Base-by-base conservation (phyloP, 352 stramenopile genomes). In the Lagenidium giganteum region DNA sequence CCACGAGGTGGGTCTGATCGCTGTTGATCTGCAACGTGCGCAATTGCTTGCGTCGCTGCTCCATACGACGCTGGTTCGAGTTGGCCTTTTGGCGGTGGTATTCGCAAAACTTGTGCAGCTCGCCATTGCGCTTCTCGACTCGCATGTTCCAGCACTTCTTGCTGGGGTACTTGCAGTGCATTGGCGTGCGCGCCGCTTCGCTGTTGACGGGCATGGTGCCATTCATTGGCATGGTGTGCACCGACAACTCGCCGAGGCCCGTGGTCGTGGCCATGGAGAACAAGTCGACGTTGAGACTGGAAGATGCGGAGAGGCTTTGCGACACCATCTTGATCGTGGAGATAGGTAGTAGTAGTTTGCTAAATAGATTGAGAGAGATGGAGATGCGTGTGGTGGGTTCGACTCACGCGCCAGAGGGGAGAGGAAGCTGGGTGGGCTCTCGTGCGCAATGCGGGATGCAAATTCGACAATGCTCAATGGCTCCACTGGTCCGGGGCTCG, bases 101-200 rank as follows among this genome's bases (percentile, higher is more conserved):
- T 52, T 91, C 76, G 56, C 79, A 91, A 38, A 91, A 86, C 59
- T 87, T 88, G 67, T 91, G 79, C 47, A 89, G 61, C 61, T 87
- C 74, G 33, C 79, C 79, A 35, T 89, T 91, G 57, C 76, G 71
- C 57, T 91, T 91, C 51, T 83, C 68, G 2, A 87, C 76, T 43
- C 76, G 79, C 58, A 62, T 67, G 51, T 78, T 87, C 64, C 66
- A 86, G 69, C 79, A 91, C 63, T 87, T 87, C 53, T 89, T 89
- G 72, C 75, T 88, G 42, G 75, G 75, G 56, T 91, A 91, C 47
- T 66, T 65, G 55, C 60, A 70, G 46, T 61, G 52, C 32, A 52
- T 29, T 8, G 45, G 26, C 33, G 52, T 50, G 33, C 52, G 52
- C 43, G 35, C 36, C 22, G 55, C 46, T 3, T 30, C 25, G 18